Evolutionary conservation across 2,329 filamentous ascomycete genomes (phyloP).

Genomic region (Lachnellula cervina): DNA sequence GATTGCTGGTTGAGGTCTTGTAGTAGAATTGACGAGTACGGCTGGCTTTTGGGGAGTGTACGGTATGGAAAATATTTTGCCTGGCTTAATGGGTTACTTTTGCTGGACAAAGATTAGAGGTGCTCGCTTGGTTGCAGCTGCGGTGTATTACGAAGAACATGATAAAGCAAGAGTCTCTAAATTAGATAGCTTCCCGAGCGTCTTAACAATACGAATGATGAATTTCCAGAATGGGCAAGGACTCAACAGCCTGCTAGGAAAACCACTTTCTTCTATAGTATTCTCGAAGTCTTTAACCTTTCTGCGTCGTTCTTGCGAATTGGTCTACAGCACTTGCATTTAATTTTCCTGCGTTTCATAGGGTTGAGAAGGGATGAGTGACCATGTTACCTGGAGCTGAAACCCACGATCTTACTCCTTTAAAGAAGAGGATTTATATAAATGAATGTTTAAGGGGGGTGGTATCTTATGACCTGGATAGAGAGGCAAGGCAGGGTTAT

Average conservation of each 20-base stretch:
- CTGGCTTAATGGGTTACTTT: background rate
- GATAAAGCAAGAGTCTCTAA: no score
- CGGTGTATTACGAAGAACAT: background rate
- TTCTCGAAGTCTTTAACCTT: no score
- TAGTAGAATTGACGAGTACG: background rate
- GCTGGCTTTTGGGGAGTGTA: background rate
- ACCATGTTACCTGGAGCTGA: background rate
- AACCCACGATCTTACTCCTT: background rate
- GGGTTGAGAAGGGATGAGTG: background rate
- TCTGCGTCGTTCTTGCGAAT: no score
- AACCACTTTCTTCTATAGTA: no score
- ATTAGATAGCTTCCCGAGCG: no score
- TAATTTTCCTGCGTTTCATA: no score
- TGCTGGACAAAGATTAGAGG: no score
- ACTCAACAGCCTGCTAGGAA: no score
- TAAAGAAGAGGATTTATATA: background rate
- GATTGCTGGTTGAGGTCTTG: background rate
- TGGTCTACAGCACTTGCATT: no score
- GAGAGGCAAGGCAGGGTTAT: background rate
- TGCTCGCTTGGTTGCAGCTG: background rate
- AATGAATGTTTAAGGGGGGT: background rate
- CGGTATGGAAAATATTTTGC: background rate
- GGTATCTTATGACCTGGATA: background rate
- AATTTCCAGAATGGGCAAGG: no score
- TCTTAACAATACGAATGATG: no score